phyloP scores from a whole-genome alignment of 768 basidiomycete species.

The Gyrodon lividus region DNA sequence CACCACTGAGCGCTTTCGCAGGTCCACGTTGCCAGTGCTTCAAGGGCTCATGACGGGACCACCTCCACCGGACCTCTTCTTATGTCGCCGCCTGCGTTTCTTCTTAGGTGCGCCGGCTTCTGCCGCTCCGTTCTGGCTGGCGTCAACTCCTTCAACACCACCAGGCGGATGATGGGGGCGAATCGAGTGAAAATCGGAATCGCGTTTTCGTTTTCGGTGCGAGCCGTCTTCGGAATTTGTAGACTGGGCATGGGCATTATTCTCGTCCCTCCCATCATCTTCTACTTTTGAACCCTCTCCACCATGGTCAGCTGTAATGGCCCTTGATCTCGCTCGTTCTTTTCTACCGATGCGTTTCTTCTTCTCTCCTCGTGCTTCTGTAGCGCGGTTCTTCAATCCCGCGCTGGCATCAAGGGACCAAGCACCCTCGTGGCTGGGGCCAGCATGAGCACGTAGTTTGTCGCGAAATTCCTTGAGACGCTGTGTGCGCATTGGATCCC shows the following conservation, averaged over 20 bases:
- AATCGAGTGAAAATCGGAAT: slow-evolving; percentile 8
- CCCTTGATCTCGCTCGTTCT: slow-evolving; percentile 56
- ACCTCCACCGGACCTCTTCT: slow-evolving; percentile 26
- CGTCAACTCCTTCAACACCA: slow-evolving; percentile 11
- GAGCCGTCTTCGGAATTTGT: not conserved
- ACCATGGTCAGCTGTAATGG: slow-evolving; percentile 17
- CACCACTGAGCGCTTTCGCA: too few species aligned
- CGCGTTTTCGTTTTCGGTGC: slow-evolving; percentile 19
- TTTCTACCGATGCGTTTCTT: slow-evolving; percentile 75
- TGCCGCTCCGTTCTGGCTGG: not conserved
- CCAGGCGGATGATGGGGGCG: slow-evolving; percentile 8
- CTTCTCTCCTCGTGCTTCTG: slow-evolving; percentile 21
- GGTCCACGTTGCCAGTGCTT: too few species aligned
- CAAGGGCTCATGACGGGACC: slow-evolving; percentile 1
- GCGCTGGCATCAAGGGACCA: slow-evolving; percentile 16
- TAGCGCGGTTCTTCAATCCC: slow-evolving; percentile 4
- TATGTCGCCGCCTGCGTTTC: slow-evolving; percentile 44
- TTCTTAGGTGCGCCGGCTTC: slow-evolving; percentile 25
- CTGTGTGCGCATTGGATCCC: slow-evolving; percentile 63
- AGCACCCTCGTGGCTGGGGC: slow-evolving; percentile 14
- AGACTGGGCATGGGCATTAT: not conserved
- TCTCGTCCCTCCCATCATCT: not conserved
- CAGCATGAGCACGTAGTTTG: slow-evolving; percentile 48
- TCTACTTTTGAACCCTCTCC: slow-evolving; percentile 4
- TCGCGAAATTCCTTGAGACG: slow-evolving; percentile 72